Evolutionary conservation across 1,284 basidiomycete species (phyloP), one percentile per base, ranked within the genome.

Genomic region (Ganoderma leucocontextum): DNA sequence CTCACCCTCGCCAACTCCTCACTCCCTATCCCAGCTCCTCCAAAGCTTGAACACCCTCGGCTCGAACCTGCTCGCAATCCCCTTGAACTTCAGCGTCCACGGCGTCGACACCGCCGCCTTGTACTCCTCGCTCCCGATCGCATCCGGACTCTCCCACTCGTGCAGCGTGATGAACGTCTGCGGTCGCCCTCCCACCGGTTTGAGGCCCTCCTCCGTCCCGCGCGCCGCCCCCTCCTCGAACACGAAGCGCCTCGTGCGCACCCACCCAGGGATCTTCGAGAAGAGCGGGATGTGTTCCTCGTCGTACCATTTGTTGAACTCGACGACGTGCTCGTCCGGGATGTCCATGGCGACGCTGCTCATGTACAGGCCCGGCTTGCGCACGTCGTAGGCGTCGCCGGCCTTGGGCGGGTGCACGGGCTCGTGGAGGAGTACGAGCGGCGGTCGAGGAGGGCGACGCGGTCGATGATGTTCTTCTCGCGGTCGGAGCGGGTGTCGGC

Each of bases 381-480:
- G 74, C 29, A 76, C 76, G 58, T 78, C 75, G 65, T 71, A 79
- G 12, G 74, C 73, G 39, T 72, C 61, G 62, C 75, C 72, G 58
- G 76, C 78, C 55, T 73, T 75, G 33, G 70, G 75, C 15, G 73
- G 66, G 13, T 72, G 70, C 44, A 72, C 67, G 25, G 75, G 72
- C 39, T 77, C 77, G 62, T 81, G 68, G 62, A 80, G 72, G 84
- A 82, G 69, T 85, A 88, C 0, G 82, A 82, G 62, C 86, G 80
- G 59, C 89, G 81, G 72, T 89, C 86, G 36, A 89, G 78, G 22
- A 85, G 65, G 65, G 81, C 82, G 39, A 89, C 75, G 47, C 82
- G 77, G 62, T 78, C 74, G 47, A 90, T 79, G 17, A 89, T 79
- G 58, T 81, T 75, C 19, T 79, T 82, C 78, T 91, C 89, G 44